Conservation (phyloP, 345 rosid species). For the Gossypium australe region DNA sequence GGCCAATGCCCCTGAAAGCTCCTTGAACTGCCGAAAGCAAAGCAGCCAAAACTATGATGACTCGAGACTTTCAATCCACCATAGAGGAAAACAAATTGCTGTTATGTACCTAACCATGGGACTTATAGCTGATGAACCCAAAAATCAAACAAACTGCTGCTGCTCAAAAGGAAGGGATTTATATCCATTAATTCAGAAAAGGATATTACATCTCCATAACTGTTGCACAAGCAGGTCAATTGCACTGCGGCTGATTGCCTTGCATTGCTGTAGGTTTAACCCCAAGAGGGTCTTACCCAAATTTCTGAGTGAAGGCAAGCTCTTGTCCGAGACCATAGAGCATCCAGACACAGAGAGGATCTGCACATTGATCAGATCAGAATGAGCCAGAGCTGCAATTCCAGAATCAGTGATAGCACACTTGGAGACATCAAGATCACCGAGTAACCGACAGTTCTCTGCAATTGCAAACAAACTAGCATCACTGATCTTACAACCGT, state of each 20-base stretch:
- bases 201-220: constrained; percentile 83
- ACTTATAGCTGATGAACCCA: constrained; percentile 31
- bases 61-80: constrained; percentile 14
- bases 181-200: constrained; percentile 32
- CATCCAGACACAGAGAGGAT: constrained; percentile 73
- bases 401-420: constrained; percentile 68
- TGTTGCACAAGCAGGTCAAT: constrained; percentile 53
- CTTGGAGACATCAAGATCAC: constrained; percentile 72
- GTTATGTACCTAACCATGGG: constrained; percentile 17
- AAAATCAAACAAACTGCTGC: constrained; percentile 44
- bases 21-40: constrained; percentile 22
- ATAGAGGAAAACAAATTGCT: constrained; percentile 23
- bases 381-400: constrained; percentile 47
- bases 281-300: constrained; percentile 70
- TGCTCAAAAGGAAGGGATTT: constrained; percentile 14
- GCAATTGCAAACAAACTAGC: constrained; percentile 57
- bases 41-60: constrained; percentile 1
- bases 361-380: constrained; percentile 58
- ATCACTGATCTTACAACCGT: constrained; percentile 64
- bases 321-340: constrained; percentile 55
- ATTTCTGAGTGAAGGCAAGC: constrained; percentile 45
- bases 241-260: constrained; percentile 46
- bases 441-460: constrained; percentile 55
- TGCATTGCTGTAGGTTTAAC: constrained; percentile 77
- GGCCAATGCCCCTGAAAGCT: constrained; percentile 34